Conservation (phyloP, 345 rosid genomes). For the Mercurialis annua region DNA sequence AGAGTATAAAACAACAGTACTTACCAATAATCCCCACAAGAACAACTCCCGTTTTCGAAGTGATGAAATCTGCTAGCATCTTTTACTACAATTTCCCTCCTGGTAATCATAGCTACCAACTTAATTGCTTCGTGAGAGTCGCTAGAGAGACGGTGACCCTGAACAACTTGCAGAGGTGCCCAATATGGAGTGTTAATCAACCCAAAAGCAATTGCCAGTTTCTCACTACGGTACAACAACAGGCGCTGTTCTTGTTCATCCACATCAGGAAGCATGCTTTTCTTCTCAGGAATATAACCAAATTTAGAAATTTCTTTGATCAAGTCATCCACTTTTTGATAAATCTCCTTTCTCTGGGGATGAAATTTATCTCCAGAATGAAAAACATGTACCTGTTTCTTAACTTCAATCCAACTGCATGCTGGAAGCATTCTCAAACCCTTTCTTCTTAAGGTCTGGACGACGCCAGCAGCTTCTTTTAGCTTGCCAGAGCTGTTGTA, state of each 20-base stretch:
- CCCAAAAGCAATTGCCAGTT: conserved; percentile 80
- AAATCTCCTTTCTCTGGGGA: conserved; percentile 50
- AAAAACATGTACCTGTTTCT: conserved; percentile 50
- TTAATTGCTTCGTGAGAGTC: conserved; percentile 78
- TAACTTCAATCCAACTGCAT: conserved; percentile 77
- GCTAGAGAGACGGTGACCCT: conserved; percentile 72
- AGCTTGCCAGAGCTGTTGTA: conserved; percentile 62
- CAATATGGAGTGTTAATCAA: conserved; percentile 51
- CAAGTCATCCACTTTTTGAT: conserved; percentile 58
- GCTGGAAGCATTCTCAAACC: conserved; percentile 71
- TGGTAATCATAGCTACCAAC: conserved; percentile 49
- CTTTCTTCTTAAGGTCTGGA: conserved; percentile 61
- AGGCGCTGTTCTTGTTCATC: conserved; percentile 51
- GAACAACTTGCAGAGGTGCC: conserved; percentile 66
- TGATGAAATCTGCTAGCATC: conserved; percentile 81
- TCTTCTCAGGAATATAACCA: conserved; percentile 47
- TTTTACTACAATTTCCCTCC: conserved; percentile 64
- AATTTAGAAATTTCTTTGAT: conserved; percentile 51
- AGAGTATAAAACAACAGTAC: conserved; percentile 1
- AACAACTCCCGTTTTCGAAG: conserved; percentile 70
- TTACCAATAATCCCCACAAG: conserved; percentile 95
- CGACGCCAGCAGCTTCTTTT: conserved; percentile 62
- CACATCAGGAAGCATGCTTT: conserved; percentile 65
- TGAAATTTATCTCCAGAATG: conserved; percentile 60
- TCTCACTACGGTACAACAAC: conserved; percentile 63